Conservation (phyloP, 2,329 filamentous ascomycete genomes). For the Rhinocladiella similis region DNA sequence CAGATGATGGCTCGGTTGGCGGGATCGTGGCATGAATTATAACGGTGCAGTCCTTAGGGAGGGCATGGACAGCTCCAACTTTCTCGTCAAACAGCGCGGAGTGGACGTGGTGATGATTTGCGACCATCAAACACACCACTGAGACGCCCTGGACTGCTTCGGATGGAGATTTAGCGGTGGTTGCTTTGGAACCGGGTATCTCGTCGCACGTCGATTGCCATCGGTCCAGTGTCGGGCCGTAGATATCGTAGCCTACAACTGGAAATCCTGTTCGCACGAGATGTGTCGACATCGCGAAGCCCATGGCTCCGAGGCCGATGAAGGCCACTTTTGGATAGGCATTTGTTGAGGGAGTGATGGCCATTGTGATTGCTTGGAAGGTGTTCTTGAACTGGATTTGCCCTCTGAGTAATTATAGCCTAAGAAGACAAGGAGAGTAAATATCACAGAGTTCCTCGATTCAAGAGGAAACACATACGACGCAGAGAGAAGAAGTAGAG, state of each 20-base stretch:
- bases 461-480: too few relatives aligned
- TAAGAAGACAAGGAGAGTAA: neutral
- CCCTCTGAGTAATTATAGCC: neutral
- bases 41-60: constrained; percentile 61
- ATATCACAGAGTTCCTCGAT: too few relatives aligned
- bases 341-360: constrained; percentile 26
- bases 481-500: neutral
- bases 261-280: constrained; percentile 66
- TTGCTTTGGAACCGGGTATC: constrained; percentile 59
- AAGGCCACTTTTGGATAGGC: constrained; percentile 59
- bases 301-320: constrained; percentile 78
- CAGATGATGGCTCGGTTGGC: constrained; percentile 62
- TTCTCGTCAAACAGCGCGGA: constrained; percentile 62
- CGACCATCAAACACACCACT: constrained; percentile 64
- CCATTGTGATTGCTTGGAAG: neutral
- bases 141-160: constrained; percentile 53
- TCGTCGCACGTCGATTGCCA: constrained; percentile 65
- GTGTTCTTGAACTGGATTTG: neutral
- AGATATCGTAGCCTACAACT: constrained; percentile 73
- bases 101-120: constrained; percentile 68
- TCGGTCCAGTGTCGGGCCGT: constrained; percentile 63
- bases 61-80: constrained; percentile 47
- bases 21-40: constrained; percentile 72
- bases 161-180: constrained; percentile 59
- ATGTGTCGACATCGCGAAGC: constrained; percentile 77